Percentiles rank a stretch among this genome's conserved stretches.
Conservation (phyloP, 768 basidiomycete species). For the Tulasnella sp. region DNA sequence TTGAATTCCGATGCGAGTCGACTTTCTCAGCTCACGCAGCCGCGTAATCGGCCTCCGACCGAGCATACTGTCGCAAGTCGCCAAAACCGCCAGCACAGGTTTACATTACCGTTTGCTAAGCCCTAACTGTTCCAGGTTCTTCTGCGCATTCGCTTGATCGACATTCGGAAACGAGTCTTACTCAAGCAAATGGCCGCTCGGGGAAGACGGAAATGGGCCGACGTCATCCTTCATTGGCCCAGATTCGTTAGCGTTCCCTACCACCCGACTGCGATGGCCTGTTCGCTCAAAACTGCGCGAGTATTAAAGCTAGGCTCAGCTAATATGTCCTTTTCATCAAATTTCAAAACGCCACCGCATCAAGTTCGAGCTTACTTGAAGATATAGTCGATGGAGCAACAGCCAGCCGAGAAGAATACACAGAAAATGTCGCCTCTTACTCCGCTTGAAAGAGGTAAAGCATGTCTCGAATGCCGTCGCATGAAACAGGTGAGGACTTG, state of each 20-base stretch:
- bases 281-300: not conserved
- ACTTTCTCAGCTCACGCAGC: not conserved
- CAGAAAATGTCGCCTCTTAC: not conserved
- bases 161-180: not conserved
- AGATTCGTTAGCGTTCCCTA: not conserved
- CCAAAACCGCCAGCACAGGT: not conserved
- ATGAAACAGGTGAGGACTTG: not conserved
- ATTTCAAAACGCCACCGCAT: not conserved
- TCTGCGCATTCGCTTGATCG: not conserved
- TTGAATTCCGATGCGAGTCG: not conserved
- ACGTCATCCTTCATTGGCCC: not conserved
- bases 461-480: constrained; percentile 4
- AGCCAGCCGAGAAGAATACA: not conserved
- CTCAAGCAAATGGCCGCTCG: no score
- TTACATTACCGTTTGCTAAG: not conserved
- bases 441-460: constrained; percentile 5
- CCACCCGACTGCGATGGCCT: not conserved
- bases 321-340: not conserved
- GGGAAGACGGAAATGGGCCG: not conserved
- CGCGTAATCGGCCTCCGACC: not conserved
- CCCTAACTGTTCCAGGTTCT: not conserved
- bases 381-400: not conserved
- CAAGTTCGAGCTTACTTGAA: not conserved
- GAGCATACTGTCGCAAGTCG: not conserved
- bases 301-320: not conserved